These are phyloP conservation scores for Salvia splendens DNA, from an alignment of 257 asterid species.

Conservation along the genomic window DNA sequence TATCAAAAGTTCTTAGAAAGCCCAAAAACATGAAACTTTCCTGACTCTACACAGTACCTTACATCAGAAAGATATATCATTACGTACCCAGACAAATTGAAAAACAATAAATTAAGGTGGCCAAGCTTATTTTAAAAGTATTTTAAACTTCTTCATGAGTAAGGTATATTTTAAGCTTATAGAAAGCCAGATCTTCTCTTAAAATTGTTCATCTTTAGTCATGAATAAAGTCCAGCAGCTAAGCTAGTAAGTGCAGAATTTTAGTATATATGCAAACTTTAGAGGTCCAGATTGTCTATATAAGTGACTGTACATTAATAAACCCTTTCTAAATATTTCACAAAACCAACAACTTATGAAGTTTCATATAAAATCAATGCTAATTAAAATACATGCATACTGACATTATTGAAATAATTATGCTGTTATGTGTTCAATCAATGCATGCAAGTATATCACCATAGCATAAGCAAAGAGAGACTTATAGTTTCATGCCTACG, in stretches of 20 bases:
- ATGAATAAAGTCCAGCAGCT: not conserved
- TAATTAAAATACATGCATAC: too few species aligned
- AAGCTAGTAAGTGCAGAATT: not conserved
- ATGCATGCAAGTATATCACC: too few species aligned
- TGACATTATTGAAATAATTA: too few species aligned
- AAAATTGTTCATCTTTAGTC: not conserved
- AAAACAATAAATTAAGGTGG: not conserved
- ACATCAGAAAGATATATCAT: not conserved
- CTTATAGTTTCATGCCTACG: not conserved
- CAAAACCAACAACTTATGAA: too few species aligned
- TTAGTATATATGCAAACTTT: not conserved
- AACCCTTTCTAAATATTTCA: too few species aligned
- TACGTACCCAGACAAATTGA: too few species aligned
- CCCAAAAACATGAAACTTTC: not conserved
- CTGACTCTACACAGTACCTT: conserved; percentile 12
- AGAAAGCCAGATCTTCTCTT: not conserved
- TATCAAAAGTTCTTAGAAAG: not conserved
- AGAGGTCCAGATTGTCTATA: not conserved
- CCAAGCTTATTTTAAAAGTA: not conserved
- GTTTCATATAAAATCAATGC: too few species aligned
- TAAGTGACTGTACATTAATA: not conserved
- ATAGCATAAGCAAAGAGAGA: not conserved
- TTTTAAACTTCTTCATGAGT: not conserved
- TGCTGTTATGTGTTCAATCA: too few species aligned
- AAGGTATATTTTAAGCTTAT: not conserved